Base-by-base conservation (phyloP, 2,329 filamentous ascomycete genomes). In the Curvularia verruculosa region DNA sequence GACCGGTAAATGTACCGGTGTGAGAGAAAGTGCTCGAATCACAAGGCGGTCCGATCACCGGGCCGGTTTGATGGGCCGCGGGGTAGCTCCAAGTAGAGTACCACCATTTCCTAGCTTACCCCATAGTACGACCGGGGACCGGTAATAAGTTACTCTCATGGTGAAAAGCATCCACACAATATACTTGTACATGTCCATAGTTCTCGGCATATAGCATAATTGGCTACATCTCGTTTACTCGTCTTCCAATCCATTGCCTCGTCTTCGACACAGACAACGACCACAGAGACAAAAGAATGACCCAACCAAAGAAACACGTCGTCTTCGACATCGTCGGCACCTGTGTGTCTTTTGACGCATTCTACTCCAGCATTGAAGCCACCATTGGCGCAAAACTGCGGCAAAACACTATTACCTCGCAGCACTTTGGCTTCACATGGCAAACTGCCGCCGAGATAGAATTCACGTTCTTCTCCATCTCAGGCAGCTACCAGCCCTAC, bases 401-500 rank as follows among this genome's bases (percentile, higher is more conserved):
- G 51, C 8, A 55, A 2, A 43, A 54, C 29, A 44, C 44, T 21
- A 45, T 58, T 3, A 56, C 56, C 23, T 10, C 59, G 5, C 53
- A 59, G 37, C 52, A 59, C 47, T 61, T 61, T 37, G 59, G 56
- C 9, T 61, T 49, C 37, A 61, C 53, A 9, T 61, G 59, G 59
- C 59, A 61, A 36, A 59, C 59, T 10, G 37, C 56, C 10, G 59
- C 59, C 39, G 59, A 61, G 37, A 39, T 61, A n/a, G 59, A 61
- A 49, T 61, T 61, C n/a, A 61, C 59, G 4, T 61, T 61, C 37
- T 52, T 61, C 21, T 59, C 59, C 18, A 56, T 61, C 37, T 43
- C 41, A 3, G 52, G 41, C n/a, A 49, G 47, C 43, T 56, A 61
- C 49, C 56, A 55, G 34, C 36, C 56, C 12, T 61, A 61, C 40